Base-by-base conservation (phyloP, 2,329 filamentous ascomycete species). In the Dactylellina cionopaga region DNA sequence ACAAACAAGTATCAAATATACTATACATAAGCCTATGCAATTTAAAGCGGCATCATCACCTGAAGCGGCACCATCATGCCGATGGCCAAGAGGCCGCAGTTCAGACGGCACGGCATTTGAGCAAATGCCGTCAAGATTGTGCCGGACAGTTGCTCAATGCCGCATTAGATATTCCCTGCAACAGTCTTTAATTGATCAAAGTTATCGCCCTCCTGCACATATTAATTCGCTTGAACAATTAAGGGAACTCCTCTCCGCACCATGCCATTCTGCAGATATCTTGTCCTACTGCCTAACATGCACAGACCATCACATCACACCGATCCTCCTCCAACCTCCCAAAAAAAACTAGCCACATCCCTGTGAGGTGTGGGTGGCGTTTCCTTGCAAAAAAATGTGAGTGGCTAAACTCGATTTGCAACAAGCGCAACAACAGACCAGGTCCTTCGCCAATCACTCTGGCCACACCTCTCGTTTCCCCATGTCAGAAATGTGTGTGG, bases 321-420 rank as follows among this genome's bases (percentile, higher is more conserved):
- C 5, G 4, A n/a, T 37, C 25, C 5, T 22, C 56, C n/a, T 33
- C 58, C 58, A 62, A 52, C 58, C 44, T 37, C 35, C 43, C 47
- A 15, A 10, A 19, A 24, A 55, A 55, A 37, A 33, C 46, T 31
- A 47, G 65, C 65, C 65, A 70, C 65, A 70, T 62, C 55, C 55
- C 62, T 70, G 55, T 19, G 35, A 68, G 54, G 63, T 68, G 63
- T 68, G 63, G 63, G 63, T 68, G 63, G 63, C 63, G 55, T 68
- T 37, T 33, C 62, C 51, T 35, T 46, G 59, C 47, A 39, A 49
- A 54, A 59, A 58, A 35, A 15, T n/a, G 15, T n/a, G 44, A 52
- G 65, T 72, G 68, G 68, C 68, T 72, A 72, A 72, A 72, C 68
- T 65, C 59, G 68, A 72, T 72, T 72, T 72, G 68, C 68, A 72